Evolutionary conservation across 2,329 filamentous ascomycete species (phyloP).

Genomic region (Pyrenophora teres): DNA sequence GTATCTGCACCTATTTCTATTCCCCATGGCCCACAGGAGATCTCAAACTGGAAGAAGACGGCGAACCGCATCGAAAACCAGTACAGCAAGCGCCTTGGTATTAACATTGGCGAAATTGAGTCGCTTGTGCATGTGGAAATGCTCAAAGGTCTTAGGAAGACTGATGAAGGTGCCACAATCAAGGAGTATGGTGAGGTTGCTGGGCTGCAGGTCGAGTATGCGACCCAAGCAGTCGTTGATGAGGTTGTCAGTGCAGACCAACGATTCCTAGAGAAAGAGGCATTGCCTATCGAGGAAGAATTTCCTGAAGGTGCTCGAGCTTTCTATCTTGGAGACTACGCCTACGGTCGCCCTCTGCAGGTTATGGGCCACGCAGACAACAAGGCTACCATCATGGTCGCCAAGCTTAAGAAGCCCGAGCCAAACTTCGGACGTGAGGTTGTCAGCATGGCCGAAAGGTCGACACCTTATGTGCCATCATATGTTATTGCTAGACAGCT

Average conservation of each 20-base stretch:
- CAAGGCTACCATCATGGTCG: constrained; percentile 80
- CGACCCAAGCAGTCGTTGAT: constrained; percentile 89
- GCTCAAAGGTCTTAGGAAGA: constrained; percentile 88
- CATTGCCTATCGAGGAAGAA: constrained; percentile 88
- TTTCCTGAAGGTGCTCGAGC: constrained; percentile 81
- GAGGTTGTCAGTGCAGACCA: constrained; percentile 88
- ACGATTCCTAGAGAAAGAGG: constrained; percentile 87
- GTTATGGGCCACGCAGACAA: constrained; percentile 74
- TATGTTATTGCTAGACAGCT: constrained; percentile 86
- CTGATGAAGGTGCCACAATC: constrained; percentile 84
- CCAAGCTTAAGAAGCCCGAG: constrained; percentile 72
- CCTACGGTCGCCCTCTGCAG: constrained; percentile 88
- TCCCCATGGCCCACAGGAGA: constrained; percentile 75
- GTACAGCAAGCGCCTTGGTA: constrained; percentile 90
- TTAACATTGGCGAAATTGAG: constrained; percentile 84
- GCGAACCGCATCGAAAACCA: constrained; percentile 79
- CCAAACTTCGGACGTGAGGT: constrained; percentile 79
- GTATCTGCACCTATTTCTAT: constrained; percentile 65
- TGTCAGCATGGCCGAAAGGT: constrained; percentile 70
- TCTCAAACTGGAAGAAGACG: constrained; percentile 83
- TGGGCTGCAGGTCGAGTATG: constrained; percentile 85
- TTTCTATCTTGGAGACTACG: constrained; percentile 93
- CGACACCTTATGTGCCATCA: constrained; percentile 80
- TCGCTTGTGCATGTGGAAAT: constrained; percentile 91
- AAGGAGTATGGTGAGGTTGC: constrained; percentile 91